Base-by-base conservation (phyloP, 31 red algal species). In the Asparagopsis taxiformis region DNA sequence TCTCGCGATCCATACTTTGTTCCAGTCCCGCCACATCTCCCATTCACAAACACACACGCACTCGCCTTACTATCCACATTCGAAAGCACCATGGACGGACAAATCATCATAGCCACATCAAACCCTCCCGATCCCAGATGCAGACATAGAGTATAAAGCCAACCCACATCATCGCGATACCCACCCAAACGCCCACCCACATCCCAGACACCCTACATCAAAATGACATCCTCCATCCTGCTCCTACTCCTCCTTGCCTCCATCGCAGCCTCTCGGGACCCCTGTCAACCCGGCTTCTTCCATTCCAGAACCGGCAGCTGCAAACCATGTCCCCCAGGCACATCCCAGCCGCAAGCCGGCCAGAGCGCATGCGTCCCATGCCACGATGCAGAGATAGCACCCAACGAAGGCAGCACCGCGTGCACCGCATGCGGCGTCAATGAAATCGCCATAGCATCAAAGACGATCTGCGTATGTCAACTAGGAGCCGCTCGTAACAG, bases 341-440 rank as follows among this genome's bases (percentile, higher is more conserved):
- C 41, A 46, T 46, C 41, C 13, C 41, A 46, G 41, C 41, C 41
- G 6, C 8, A 46, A 46, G 6, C 41, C 13, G 41, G 41, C 13
- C 41, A 46, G 41, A 46, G 13, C 41, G 41, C 41, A 46, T 46
- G 41, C 41, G 8, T 6, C 6, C 67, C 67, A n/a, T 70, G 67
- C 22, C 50, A 44, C 31, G 43, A 22, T 8, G 50, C 31, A 30
- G 33, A 46, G 13, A 46, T 46, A 9, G 41, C 41, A 6, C 41
- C 41, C 41, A 46, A 46, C 13, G 41, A 6, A 13, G 41, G 41
- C 6, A 46, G 41, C 13, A 13, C 41, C 41, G 41, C 6, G 13
- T 46, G 41, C 13, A 46, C 41, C 8, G 8, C 41, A 9, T 46
- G 41, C 13, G 41, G 41, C 13, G 41, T 46, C 6, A 46, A 44